These are phyloP conservation scores for Pseudonitzschia pungens DNA, from an alignment of 108 stramenopile genomes.

Conservation along the genomic window DNA sequence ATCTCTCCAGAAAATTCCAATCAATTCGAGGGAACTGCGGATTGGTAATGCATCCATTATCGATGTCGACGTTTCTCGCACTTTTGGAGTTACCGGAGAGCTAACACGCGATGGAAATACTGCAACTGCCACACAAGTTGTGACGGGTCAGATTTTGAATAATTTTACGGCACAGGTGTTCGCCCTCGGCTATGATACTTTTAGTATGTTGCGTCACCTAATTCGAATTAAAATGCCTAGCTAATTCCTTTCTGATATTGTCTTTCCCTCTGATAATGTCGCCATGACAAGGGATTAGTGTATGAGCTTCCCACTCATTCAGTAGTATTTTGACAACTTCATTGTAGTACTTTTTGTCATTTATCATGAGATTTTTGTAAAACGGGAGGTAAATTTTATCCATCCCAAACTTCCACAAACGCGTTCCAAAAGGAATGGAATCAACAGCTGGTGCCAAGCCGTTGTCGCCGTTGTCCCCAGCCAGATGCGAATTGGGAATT, in stretches of 20 bases:
- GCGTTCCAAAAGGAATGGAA: conserved; percentile 59
- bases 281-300: conserved; percentile 79
- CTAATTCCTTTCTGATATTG: conserved; percentile 54
- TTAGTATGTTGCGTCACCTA: neutral
- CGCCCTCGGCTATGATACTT: too few species aligned
- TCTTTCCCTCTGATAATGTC: conserved; percentile 75
- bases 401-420: conserved; percentile 82
- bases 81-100: too few species aligned
- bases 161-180: too few species aligned
- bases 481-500: conserved; percentile 64
- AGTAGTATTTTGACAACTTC: conserved; percentile 30
- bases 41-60: conserved; percentile 65
- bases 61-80: too few species aligned
- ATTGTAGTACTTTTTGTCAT: conserved; percentile 38
- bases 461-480: conserved; percentile 48
- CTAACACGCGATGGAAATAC: too few species aligned
- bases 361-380: conserved; percentile 83
- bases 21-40: conserved; percentile 87
- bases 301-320: conserved; percentile 77
- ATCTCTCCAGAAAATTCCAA: conserved; percentile 90
- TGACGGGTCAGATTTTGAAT: too few species aligned
- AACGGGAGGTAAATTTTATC: conserved; percentile 77
- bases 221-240: conserved; percentile 22
- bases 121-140: too few species aligned
- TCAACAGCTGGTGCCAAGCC: conserved; percentile 64